Conservation (phyloP, 2,329 filamentous ascomycete genomes). For the Apiospora koreana region DNA sequence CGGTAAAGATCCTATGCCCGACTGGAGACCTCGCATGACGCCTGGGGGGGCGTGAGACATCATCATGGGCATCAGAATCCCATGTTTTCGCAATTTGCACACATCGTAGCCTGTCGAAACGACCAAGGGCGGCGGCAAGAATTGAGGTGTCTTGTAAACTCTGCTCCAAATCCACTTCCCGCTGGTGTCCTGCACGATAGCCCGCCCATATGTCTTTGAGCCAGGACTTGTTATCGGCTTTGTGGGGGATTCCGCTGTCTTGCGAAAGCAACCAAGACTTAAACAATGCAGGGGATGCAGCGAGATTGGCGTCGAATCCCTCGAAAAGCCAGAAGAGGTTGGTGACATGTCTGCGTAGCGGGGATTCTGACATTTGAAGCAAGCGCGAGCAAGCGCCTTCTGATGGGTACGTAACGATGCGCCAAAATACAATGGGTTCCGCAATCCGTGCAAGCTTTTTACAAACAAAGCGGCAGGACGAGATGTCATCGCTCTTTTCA, state of each 20-base stretch:
- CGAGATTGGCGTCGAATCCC: background rate
- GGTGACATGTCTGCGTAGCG: background rate
- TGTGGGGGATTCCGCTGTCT: background rate
- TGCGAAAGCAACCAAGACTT: background rate
- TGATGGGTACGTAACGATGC: background rate
- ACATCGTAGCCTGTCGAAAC: background rate
- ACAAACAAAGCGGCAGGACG: background rate
- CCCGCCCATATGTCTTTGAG: background rate
- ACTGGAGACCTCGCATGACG: background rate
- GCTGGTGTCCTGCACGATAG: background rate
- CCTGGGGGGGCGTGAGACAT: background rate
- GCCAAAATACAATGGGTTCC: background rate
- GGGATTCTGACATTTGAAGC: background rate
- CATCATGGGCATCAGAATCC: background rate
- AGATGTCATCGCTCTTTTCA: background rate
- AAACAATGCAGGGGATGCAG: background rate
- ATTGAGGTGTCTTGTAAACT: background rate
- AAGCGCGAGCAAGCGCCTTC: background rate
- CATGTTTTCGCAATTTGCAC: background rate
- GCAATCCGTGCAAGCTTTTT: background rate
- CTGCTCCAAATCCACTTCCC: background rate
- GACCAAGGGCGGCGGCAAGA: background rate
- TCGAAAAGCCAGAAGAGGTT: background rate
- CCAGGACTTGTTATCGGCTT: background rate
- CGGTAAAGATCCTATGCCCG: background rate